These are phyloP conservation scores for Lentithecium fluviatile DNA, from an alignment of 495 filamentous ascomycete genomes.

Conservation along the genomic window DNA sequence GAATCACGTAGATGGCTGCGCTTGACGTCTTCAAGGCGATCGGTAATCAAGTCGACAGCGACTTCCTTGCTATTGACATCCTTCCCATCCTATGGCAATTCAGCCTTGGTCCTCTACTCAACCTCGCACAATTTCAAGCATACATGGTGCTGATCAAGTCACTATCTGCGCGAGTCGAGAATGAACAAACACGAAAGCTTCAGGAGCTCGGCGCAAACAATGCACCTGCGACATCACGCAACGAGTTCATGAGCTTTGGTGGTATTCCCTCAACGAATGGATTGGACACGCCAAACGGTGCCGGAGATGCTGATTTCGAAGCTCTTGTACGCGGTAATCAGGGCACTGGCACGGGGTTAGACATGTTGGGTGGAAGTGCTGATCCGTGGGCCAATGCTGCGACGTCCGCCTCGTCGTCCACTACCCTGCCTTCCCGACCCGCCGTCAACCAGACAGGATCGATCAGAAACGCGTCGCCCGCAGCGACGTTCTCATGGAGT, in stretches of 20 bases:
- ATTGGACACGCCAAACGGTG: constrained; percentile 51
- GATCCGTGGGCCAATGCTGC: constrained; percentile 37
- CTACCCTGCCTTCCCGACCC: constrained; percentile 25
- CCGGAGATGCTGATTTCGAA: constrained; percentile 72
- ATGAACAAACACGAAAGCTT: constrained; percentile 82
- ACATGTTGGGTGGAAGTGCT: constrained; percentile 46
- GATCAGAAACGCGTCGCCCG: constrained; percentile 17
- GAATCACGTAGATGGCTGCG: constrained; percentile 63
- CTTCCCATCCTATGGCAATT: constrained; percentile 89
- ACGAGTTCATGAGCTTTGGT: constrained; percentile 61
- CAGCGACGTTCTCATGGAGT: constrained; percentile 35
- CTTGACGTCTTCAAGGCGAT: constrained; percentile 80
- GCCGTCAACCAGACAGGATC: constrained; percentile 18
- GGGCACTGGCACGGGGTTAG: constrained; percentile 31
- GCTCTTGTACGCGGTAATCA: constrained; percentile 71
- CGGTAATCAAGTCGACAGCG: constrained; percentile 76
- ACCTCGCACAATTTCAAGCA: constrained; percentile 79
- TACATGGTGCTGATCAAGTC: constrained; percentile 86
- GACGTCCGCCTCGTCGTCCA: constrained; percentile 22
- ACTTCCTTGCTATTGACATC: constrained; percentile 91
- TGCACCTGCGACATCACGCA: constrained; percentile 41
- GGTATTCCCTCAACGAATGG: constrained; percentile 51
- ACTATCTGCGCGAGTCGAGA: constrained; percentile 75
- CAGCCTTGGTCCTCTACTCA: constrained; percentile 82
- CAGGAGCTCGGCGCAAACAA: constrained; percentile 66